Evolutionary conservation across 805 yeast species (phyloP).

Genomic region (Kazachstania bromeliacearum): DNA sequence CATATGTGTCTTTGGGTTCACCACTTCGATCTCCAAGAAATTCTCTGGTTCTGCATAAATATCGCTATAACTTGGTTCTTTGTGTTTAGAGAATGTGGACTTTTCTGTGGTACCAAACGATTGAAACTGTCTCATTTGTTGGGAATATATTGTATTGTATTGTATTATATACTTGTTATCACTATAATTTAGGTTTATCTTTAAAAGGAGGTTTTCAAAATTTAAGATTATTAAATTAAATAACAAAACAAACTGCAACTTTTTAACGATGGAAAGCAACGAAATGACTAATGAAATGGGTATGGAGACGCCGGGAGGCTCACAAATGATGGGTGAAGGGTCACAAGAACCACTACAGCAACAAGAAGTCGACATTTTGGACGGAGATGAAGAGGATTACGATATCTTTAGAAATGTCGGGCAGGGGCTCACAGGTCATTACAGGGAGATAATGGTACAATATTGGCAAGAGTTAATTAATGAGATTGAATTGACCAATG

Average conservation of each 20-base stretch:
- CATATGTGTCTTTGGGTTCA: constrained; percentile 27
- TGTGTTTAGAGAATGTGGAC: constrained; percentile 8
- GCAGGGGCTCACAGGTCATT: constrained; percentile 76
- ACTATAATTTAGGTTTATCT: too few relatives aligned
- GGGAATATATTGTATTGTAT: too few relatives aligned
- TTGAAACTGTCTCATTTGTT: constrained; percentile 22
- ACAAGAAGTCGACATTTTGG: constrained; percentile 7
- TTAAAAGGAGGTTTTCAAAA: too few relatives aligned
- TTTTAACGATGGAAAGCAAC: too few relatives aligned
- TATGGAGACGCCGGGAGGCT: background rate
- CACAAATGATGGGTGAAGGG: background rate
- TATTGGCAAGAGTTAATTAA: constrained; percentile 97
- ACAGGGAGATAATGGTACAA: constrained; percentile 83
- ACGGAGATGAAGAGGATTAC: constrained; percentile 32
- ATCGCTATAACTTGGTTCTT: background rate
- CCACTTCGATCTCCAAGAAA: constrained; percentile 82
- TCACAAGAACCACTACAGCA: constrained; percentile 1
- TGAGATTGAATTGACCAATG: constrained; percentile 47
- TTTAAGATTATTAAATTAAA: too few relatives aligned
- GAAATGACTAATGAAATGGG: too few relatives aligned
- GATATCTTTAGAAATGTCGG: constrained; percentile 82
- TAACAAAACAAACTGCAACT: too few relatives aligned
- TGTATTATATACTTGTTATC: too few relatives aligned
- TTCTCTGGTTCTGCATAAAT: constrained; percentile 92
- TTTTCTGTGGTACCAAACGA: constrained; percentile 24